Evolutionary conservation across 2,329 filamentous ascomycete species (phyloP), one percentile per base, ranked within the genome.

Genomic region (Xylariaceae sp.): DNA sequence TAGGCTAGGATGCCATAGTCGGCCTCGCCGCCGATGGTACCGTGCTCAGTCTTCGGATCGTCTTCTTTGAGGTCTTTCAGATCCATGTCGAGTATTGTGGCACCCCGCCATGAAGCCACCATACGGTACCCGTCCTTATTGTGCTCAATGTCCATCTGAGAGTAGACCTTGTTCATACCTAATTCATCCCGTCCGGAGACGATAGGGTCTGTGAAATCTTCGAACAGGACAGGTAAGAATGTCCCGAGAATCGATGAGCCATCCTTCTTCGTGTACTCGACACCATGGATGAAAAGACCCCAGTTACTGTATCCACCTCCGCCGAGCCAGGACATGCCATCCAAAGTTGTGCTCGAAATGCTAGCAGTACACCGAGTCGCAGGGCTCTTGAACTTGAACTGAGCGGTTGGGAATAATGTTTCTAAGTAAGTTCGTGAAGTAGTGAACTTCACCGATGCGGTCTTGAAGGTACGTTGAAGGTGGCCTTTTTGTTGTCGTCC

Each of bases 281-380:
- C 73, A 0, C 76, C 79, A 45, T 84, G 80, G 13, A 85, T 71
- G 52, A 79, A 83, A 0, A 85, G 65, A 0, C 78, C 79, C 12
- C 79, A 62, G 49, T 74, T 71, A 15, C 64, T 70, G 54, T 84
- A 84, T 1, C 79, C 78, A 0, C 63, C 60, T 2, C 79, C 79
- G 3, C 75, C 78, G 0, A 85, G 69, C 79, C 79, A 84, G 22
- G 73, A 66, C 66, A 84, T 72, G 1, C 72, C 71, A 29, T 64
- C 57, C 2, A 78, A 56, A 2, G 65, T 67, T 0, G 57, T 75
- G 16, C 62, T 59, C 0, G 62, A 65, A 39, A 70, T 63, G 19
- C 62, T 71, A 1, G 68, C 72, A 11, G 64, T 60, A 2, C 66
- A 70, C 2, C 73, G 55, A 0, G 71, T 74, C 3, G 64, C 66